These are phyloP conservation scores for Gnetum montanum DNA, from an alignment of 75 land plant genomes.

Conservation along the genomic window DNA sequence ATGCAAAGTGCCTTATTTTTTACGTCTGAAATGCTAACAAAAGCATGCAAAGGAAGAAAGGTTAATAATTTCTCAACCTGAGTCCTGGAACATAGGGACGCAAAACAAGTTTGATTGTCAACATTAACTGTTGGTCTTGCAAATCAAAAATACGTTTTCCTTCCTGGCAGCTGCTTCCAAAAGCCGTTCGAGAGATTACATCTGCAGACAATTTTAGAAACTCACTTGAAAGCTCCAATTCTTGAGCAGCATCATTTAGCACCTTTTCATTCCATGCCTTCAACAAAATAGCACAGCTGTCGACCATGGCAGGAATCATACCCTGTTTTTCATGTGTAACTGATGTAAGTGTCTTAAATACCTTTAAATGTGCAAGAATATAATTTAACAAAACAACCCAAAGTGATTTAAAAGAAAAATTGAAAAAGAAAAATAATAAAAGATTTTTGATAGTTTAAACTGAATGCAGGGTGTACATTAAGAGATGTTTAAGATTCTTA, in stretches of 20 bases:
- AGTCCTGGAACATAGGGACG: slow-evolving; percentile 30
- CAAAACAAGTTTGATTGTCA: slow-evolving; percentile 6
- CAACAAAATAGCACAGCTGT: slow-evolving; percentile 12
- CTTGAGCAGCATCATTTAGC: slow-evolving; percentile 6
- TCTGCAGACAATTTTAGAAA: slow-evolving; percentile 32
- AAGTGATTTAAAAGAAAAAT: too few species aligned
- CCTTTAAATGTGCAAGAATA: too few species aligned
- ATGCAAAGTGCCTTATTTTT: too few species aligned
- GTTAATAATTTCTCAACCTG: slow-evolving; percentile 19
- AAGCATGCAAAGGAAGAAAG: too few species aligned
- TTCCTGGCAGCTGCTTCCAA: slow-evolving; percentile 46
- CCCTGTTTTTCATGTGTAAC: too few species aligned
- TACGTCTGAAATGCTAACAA: neutral
- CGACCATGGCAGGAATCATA: slow-evolving; percentile 19
- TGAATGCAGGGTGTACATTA: too few species aligned
- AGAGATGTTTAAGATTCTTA: too few species aligned
- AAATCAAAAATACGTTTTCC: slow-evolving; percentile 32
- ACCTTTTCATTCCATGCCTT: slow-evolving; percentile 13
- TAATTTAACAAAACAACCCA: too few species aligned
- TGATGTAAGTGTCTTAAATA: too few species aligned
- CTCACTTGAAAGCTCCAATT: slow-evolving; percentile 27
- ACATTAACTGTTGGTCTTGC: slow-evolving; percentile 13
- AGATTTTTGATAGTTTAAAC: too few species aligned
- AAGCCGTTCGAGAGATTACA: slow-evolving; percentile 47
- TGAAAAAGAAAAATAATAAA: too few species aligned